Percentiles rank a stretch among this genome's conserved stretches.
Conservation (phyloP, 1,284 basidiomycete species). For the Cutaneotrichosporon sp. region DNA sequence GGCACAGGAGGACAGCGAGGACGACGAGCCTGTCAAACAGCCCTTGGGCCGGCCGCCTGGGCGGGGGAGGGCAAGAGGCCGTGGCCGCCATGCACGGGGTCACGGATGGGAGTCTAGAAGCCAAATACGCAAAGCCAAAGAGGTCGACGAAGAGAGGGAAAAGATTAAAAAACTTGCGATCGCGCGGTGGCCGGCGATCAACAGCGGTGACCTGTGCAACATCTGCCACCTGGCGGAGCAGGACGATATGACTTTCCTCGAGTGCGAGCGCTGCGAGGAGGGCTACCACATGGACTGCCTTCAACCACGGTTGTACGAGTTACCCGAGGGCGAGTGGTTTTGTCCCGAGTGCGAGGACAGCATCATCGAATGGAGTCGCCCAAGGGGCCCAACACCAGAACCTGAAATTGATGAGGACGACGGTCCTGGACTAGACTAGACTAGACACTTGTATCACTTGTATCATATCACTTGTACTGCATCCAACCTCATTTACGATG, state of each 20-base stretch:
- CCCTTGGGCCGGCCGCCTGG: background rate
- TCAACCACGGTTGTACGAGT: conserved; percentile 67
- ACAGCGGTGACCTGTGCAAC: conserved; percentile 68
- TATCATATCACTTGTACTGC: background rate
- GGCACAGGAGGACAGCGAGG: background rate
- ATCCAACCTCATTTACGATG: background rate
- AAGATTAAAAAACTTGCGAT: conserved; percentile 41
- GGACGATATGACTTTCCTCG: conserved; percentile 66
- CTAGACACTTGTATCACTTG: background rate
- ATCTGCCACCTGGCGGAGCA: conserved; percentile 65
- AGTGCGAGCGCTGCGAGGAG: conserved; percentile 90
- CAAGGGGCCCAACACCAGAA: background rate
- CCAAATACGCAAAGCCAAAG: background rate
- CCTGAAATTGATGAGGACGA: background rate
- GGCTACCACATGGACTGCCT: conserved; percentile 85
- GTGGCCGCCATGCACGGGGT: background rate
- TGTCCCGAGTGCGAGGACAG: conserved; percentile 64
- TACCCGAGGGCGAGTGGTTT: conserved; percentile 93
- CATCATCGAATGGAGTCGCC: conserved; percentile 11
- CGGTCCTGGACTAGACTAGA: background rate
- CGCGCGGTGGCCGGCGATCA: conserved; percentile 70
- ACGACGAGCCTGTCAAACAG: background rate
- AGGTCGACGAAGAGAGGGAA: background rate
- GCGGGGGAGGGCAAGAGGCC: background rate
- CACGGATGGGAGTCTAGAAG: background rate